Percentiles rank a stretch among this genome's conserved stretches.
Evolutionary conservation across 108 stramenopile species (phyloP).

Genomic region (Cyclotella baltica): DNA sequence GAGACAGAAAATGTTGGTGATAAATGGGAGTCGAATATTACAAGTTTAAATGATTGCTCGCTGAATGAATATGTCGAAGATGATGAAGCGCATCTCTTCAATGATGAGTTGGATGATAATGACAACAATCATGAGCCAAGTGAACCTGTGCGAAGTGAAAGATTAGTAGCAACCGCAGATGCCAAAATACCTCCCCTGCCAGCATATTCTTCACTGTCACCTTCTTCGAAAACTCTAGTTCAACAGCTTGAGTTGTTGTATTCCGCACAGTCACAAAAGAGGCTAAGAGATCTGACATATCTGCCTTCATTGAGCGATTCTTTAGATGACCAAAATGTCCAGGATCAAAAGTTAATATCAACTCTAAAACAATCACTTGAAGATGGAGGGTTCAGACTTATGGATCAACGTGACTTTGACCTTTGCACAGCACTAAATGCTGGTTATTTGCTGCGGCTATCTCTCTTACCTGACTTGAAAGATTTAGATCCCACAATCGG

Average conservation of each 20-base stretch:
- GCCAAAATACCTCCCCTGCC: conserved; percentile 52
- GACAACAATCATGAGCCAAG: not conserved
- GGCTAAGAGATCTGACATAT: conserved; percentile 50
- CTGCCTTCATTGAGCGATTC: conserved; percentile 11
- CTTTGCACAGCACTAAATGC: conserved; percentile 82
- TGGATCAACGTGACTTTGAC: conserved; percentile 77
- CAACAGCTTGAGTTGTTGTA: conserved; percentile 67
- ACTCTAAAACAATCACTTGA: conserved; percentile 63
- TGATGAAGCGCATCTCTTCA: not conserved
- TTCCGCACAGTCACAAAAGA: conserved; percentile 62
- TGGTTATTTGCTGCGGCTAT: conserved; percentile 80
- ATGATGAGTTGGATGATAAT: conserved; percentile 6
- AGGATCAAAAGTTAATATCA: conserved; percentile 52
- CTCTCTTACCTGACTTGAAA: conserved; percentile 67
- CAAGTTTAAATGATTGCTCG: not conserved
- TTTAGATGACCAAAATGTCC: conserved; percentile 15
- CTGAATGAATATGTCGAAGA: not conserved
- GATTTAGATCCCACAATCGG: conserved; percentile 63
- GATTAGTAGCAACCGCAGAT: conserved; percentile 63
- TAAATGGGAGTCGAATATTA: not conserved
- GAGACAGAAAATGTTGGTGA: conserved; percentile 3
- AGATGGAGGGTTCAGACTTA: conserved; percentile 77
- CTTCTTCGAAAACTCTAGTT: conserved; percentile 40
- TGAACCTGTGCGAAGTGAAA: conserved; percentile 41
- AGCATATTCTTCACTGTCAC: conserved; percentile 20